A percentile compares a stretch with the other conserved stretches of the same genome.
These are phyloP conservation scores for Gnaphalium uliginosum DNA, from an alignment of 129 eudicot genomes.

Conservation along the genomic window DNA sequence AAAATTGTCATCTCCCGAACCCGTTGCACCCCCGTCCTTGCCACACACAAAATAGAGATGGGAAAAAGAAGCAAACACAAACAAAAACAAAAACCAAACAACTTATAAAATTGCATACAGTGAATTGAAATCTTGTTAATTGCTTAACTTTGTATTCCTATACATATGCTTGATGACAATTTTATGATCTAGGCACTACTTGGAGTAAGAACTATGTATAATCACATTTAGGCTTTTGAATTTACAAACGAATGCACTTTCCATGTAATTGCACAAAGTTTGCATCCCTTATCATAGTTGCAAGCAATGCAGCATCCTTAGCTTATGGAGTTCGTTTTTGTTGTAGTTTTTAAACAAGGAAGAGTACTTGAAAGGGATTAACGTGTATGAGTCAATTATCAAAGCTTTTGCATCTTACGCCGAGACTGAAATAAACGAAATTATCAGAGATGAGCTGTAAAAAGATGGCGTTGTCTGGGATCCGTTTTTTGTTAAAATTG, in stretches of 20 bases:
- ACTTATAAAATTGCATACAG: neutral
- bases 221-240: neutral
- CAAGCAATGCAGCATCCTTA: neutral
- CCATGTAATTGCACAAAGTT: neutral
- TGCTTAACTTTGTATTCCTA: neutral
- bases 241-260: neutral
- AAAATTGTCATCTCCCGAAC: neutral
- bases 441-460: slow-evolving; percentile 70
- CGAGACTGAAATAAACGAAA: slow-evolving; percentile 35
- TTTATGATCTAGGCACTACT: neutral
- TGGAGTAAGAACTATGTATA: neutral
- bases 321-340: slow-evolving; percentile 14
- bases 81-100: neutral
- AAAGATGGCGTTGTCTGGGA: neutral
- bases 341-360: slow-evolving; percentile 82
- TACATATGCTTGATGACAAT: neutral
- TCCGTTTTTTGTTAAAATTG: neutral
- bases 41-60: neutral
- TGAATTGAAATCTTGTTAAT: neutral
- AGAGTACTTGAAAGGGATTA: slow-evolving; percentile 83
- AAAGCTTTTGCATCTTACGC: slow-evolving; percentile 68
- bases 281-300: neutral
- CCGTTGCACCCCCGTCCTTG: neutral
- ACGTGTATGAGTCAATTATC: slow-evolving; percentile 72
- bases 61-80: neutral